Base-by-base conservation (phyloP, 768 basidiomycete species). In the Podaxis pistillaris region DNA sequence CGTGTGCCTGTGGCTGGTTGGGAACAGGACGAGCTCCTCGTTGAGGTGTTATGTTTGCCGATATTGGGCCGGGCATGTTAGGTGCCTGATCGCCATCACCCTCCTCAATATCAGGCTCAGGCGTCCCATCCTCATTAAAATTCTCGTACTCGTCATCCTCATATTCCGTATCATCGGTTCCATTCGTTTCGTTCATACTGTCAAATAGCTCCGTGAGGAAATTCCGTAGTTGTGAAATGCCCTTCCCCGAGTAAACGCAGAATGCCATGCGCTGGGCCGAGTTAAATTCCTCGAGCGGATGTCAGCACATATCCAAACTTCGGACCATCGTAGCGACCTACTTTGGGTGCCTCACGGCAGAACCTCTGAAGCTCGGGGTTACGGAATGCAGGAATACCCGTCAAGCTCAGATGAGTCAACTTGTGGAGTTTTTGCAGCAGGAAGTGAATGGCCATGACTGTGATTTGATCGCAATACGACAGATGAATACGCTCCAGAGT, bases 391-490 rank as follows among this genome's bases (percentile, higher is more conserved):
- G 89, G 88, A 36, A 99, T 91, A n/a, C 96, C 97, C n/a, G 97
- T 98, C 64, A 99, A 76, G 74, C 94, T 96, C 52, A 99, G 82
- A 77, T 99, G 97, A 0, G 94, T 97, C 33, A 99, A 79, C 67
- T 92, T 91, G 70, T 87, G 87, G n/a, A 98, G 82, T 69, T 90
- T 89, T 70, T 91, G 88, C 47, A 99, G 83, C 50, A 99, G 83
- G 73, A 90, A 93, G 69, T 96, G 91, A 54, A 98, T 86, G 17
- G 95, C 95, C 78, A 89, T 84, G 68, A 98, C 92, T 5, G 91
- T 87, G 60, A 99, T 90, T 70, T 96, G 92, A 72, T 97, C 94
- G 74, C 97, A 99, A 72, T 98, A 98, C 2, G 94, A 97, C 54
- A 99, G 80, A 75, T 99, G 97, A 22, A 99, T 94, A 44, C 97